Evolutionary conservation across 768 basidiomycete genomes (phyloP).

Genomic region (Dioszegia aurantiaca): DNA sequence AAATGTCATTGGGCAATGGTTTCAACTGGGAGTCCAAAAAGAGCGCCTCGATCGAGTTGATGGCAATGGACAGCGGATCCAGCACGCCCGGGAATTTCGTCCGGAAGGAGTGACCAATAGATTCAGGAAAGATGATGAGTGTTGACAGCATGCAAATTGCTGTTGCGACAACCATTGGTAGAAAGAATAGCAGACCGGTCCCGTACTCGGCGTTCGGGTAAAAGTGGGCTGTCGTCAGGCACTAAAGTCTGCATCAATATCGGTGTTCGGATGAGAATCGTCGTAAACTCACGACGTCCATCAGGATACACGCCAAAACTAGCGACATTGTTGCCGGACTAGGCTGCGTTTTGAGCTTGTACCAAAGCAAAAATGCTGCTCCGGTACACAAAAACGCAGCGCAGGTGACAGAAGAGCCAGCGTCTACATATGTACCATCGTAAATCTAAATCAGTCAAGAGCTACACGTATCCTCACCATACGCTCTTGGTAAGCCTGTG

Average conservation of each 20-base stretch:
- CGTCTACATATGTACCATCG: slow-evolving; percentile 48
- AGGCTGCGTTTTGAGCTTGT: slow-evolving; percentile 47
- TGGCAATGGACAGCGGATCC: slow-evolving; percentile 27
- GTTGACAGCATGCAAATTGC: slow-evolving; percentile 37
- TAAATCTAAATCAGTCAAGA: slow-evolving; percentile 30
- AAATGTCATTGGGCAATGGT: background rate
- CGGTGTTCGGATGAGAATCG: background rate
- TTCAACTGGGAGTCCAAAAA: slow-evolving; percentile 13
- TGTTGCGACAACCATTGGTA: slow-evolving; percentile 48
- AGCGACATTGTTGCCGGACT: slow-evolving; percentile 46
- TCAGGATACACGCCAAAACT: slow-evolving; percentile 46
- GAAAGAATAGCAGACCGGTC: slow-evolving; percentile 40
- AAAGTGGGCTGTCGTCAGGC: slow-evolving; percentile 36
- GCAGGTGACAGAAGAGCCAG: slow-evolving; percentile 37
- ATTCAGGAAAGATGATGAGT: slow-evolving; percentile 47
- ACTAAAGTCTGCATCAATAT: too few species aligned
- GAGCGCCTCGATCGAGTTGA: slow-evolving; percentile 30
- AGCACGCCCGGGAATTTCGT: slow-evolving; percentile 37
- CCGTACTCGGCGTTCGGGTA: slow-evolving; percentile 35
- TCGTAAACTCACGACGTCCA: slow-evolving; percentile 36
- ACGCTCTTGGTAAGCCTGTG: slow-evolving; percentile 9
- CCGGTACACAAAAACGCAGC: slow-evolving; percentile 44
- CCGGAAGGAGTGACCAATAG: slow-evolving; percentile 39
- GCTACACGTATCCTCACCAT: slow-evolving; percentile 18
- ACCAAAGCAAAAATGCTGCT: slow-evolving; percentile 40